Evolutionary conservation across 192 early-diverging fungal genomes (phyloP).

Genomic region (Coemansia sp.): DNA sequence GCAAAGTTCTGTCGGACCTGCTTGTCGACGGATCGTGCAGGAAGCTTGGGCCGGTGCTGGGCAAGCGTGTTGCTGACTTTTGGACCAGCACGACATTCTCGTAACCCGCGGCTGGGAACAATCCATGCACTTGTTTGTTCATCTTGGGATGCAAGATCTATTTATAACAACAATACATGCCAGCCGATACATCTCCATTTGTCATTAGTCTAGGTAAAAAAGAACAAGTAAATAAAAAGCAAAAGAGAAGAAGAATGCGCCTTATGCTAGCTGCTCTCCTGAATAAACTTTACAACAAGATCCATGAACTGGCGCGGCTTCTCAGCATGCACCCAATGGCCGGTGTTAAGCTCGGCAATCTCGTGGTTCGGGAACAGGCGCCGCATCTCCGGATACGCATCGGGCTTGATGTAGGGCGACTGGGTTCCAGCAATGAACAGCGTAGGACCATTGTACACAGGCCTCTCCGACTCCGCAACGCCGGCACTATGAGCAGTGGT

Average conservation of each 20-base stretch:
- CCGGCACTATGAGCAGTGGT: constrained; percentile 19
- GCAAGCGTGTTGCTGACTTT: constrained; percentile 59
- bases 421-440: constrained; percentile 81
- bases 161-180: no score
- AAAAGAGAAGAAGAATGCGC: no score
- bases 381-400: constrained; percentile 59
- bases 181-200: no score
- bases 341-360: constrained; percentile 72
- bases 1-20: constrained; percentile 52
- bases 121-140: no score
- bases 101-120: neutral
- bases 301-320: constrained; percentile 67
- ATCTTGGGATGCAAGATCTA: no score
- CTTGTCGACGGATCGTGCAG: constrained; percentile 55
- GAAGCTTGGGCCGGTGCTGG: constrained; percentile 57
- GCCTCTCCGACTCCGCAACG: neutral
- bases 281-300: constrained; percentile 58
- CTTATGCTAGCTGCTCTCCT: neutral
- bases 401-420: constrained; percentile 67
- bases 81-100: constrained; percentile 59
- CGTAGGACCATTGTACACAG: constrained; percentile 61
- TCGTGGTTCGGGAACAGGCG: constrained; percentile 71
- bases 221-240: neutral
- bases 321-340: constrained; percentile 91
- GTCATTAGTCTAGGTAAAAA: neutral